A percentile compares a stretch with the other conserved stretches of the same genome.
Conservation (phyloP, 164 flowering plant species). For the Liriodendron chinense region DNA sequence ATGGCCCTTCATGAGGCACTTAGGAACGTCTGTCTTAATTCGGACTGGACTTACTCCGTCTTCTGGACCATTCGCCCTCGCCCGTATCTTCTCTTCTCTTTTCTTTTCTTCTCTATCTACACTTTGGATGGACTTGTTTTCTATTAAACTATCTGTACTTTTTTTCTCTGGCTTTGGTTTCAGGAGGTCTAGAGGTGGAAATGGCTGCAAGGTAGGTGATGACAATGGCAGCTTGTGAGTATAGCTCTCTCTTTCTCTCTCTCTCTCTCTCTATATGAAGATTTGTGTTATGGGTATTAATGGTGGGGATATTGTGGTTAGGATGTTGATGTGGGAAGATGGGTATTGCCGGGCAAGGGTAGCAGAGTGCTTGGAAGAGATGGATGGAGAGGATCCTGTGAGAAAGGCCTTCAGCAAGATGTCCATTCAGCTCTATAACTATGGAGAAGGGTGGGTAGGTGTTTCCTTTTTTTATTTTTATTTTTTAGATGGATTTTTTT, state of each 20-base stretch:
- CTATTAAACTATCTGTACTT: slow-evolving; percentile 11
- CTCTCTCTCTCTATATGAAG: not conserved
- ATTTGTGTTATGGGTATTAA: not conserved
- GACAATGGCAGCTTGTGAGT: slow-evolving; percentile 89
- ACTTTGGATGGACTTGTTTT: slow-evolving; percentile 6
- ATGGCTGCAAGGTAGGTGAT: slow-evolving; percentile 91
- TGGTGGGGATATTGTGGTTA: slow-evolving; percentile 18
- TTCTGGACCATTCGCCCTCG: slow-evolving; percentile 30
- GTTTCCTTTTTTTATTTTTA: slow-evolving; percentile 46
- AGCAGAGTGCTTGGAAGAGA: slow-evolving; percentile 66
- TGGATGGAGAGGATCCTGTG: slow-evolving; percentile 89
- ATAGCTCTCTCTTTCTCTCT: not conserved
- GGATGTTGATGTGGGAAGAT: slow-evolving; percentile 99
- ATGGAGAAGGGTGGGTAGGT: slow-evolving; percentile 99
- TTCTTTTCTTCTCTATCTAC: not conserved
- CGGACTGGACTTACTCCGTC: slow-evolving; percentile 70
- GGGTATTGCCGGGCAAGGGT: slow-evolving; percentile 87
- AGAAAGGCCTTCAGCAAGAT: slow-evolving; percentile 98
- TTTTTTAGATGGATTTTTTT: not conserved
- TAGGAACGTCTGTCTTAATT: slow-evolving; percentile 78
- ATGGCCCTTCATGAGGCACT: slow-evolving; percentile 99
- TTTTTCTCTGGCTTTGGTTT: slow-evolving; percentile 10
- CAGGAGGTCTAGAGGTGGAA: slow-evolving; percentile 94
- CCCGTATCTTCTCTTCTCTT: slow-evolving; percentile 16
- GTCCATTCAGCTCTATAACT: slow-evolving; percentile 98